phyloP scores from a whole-genome alignment of 352 stramenopile genomes.

The Globisporangium uncinulatum region DNA sequence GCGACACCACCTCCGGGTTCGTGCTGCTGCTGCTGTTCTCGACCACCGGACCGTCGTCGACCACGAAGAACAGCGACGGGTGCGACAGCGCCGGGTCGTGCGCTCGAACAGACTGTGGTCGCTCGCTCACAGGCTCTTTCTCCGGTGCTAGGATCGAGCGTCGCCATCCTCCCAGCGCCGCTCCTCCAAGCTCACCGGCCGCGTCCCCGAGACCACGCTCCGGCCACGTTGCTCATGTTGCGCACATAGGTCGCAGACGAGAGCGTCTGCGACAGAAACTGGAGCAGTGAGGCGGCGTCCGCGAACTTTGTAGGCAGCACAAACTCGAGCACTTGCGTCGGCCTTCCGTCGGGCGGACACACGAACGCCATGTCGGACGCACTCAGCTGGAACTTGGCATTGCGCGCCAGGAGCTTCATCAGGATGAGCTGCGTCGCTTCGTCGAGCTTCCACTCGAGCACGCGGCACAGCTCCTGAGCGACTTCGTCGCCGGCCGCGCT shows the following conservation, averaged over 20 bases:
- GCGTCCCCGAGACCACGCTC: background rate
- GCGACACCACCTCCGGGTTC: constrained; percentile 8
- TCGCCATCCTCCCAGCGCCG: constrained; percentile 2
- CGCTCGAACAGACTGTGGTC: background rate
- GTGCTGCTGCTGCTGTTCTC: background rate
- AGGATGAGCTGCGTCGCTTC: constrained; percentile 81
- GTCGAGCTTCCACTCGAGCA: constrained; percentile 84
- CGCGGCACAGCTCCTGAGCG: constrained; percentile 70
- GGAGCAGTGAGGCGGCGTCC: constrained; percentile 29
- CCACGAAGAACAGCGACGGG: constrained; percentile 13
- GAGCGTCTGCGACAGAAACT: constrained; percentile 62
- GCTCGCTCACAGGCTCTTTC: background rate
- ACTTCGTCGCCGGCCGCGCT: constrained; percentile 77
- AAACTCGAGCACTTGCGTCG: constrained; percentile 38
- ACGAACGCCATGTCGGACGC: constrained; percentile 69
- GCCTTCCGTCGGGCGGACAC: constrained; percentile 39
- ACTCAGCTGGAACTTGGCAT: constrained; percentile 84
- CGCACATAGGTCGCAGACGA: constrained; percentile 47
- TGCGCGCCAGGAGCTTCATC: constrained; percentile 83
- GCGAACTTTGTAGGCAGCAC: constrained; percentile 33
- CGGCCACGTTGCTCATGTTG: constrained; percentile 26
- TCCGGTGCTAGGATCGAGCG: constrained; percentile 3
- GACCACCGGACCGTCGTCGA: background rate
- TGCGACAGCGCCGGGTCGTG: constrained; percentile 12
- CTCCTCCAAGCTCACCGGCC: background rate